Evolutionary conservation across 2,329 filamentous ascomycete species (phyloP), one percentile per base, ranked within the genome.

Genomic region (Cercospora nicotianae): DNA sequence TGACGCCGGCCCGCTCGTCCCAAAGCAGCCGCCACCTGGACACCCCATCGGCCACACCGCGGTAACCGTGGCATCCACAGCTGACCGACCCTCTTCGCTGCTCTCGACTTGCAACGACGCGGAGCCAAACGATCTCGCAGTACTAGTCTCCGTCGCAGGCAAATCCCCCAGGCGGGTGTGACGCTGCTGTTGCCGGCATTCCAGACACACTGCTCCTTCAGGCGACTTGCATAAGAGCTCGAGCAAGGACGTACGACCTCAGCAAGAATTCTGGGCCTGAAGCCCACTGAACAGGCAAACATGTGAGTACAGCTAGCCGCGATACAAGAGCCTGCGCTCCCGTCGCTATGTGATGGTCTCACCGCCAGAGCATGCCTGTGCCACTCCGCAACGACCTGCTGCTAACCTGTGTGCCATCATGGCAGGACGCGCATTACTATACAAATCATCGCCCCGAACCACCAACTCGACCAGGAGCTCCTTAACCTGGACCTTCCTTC

Each of bases 391-490:
- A 48, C 59, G 57, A 67, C 65, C 60, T 69, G 55, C 48, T 61
- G 63, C 74, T 76, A 68, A 75, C 70, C 65, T 28, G 70, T 71
- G 65, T 68, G 48, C 48, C 53, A 67, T 65, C 64, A 60, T 61
- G 60, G 67, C 74, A 97, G 93, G 93, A 82, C 83, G 67, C 91
- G 90, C 80, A 90, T 96, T 81, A 95, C 93, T 63, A 88, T 97
- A 80, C 92, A 88, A 80, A 91, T 96, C 78, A 91, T 91, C 77
- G 90, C 91, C 72, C 88, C 90, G 72, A 88, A 91, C 78, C 84
- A 88, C 77, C 81, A 82, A 73, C 77, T 83, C 67, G 90, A 93
- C 78, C 87, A 90, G 71, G 91, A 93, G 76, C 86, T 96, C 77
- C 85, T 97, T 75, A 90, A 89, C 66, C 87, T 96, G 73, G 93